Evolutionary conservation across 1,139 yeast species (phyloP).

Genomic region (Pichia sp.): DNA sequence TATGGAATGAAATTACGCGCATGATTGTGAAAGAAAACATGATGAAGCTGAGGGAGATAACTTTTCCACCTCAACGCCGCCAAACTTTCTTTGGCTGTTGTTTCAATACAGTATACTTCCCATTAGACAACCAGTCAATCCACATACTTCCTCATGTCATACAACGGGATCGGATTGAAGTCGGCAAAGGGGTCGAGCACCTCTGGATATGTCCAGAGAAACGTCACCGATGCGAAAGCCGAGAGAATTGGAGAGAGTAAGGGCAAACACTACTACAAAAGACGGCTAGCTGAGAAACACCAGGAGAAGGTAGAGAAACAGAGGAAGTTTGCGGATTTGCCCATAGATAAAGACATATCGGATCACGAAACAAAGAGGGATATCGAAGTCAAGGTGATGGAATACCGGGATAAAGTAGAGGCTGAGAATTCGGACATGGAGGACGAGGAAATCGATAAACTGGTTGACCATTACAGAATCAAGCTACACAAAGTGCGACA

Average conservation of each 20-base stretch:
- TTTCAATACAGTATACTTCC: background rate
- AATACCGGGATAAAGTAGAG: constrained; percentile 52
- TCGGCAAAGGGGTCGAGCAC: constrained; percentile 72
- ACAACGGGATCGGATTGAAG: constrained; percentile 61
- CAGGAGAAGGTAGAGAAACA: constrained; percentile 24
- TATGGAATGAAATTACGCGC: background rate
- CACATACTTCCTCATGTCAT: constrained; percentile 42
- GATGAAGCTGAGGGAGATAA: background rate
- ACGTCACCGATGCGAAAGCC: constrained; percentile 33
- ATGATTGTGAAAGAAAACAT: background rate
- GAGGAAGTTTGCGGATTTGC: constrained; percentile 23
- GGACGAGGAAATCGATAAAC: constrained; percentile 23
- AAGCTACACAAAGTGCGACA: constrained; percentile 1
- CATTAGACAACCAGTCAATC: background rate
- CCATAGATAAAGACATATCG: constrained; percentile 35
- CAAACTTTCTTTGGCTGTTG: background rate
- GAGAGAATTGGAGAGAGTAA: constrained; percentile 26
- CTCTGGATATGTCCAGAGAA: constrained; percentile 62
- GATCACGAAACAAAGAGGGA: constrained; percentile 46
- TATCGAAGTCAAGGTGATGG: constrained; percentile 53
- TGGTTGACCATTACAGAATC: constrained; percentile 18
- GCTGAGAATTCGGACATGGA: constrained; percentile 33
- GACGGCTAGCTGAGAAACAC: constrained; percentile 28
- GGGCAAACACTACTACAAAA: constrained; percentile 35
- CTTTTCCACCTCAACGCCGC: background rate